Evolutionary conservation across 176 grass and related monocot species (phyloP).

Genomic region (Areca catechu): DNA sequence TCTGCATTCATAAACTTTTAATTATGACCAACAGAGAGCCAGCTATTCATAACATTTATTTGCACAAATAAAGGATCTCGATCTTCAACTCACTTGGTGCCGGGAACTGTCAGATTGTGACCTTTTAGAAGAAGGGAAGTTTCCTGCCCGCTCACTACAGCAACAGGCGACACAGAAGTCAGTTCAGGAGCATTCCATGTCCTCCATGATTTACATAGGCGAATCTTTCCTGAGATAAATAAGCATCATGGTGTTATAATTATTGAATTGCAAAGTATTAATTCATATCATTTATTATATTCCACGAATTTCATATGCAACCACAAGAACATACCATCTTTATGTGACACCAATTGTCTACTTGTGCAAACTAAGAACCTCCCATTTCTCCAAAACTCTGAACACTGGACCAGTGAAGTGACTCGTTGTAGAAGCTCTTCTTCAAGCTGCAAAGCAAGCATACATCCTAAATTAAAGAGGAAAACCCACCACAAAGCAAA

Average conservation of each 20-base stretch:
- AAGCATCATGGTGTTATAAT: not conserved
- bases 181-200: constrained; percentile 93
- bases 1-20: constrained; percentile 35
- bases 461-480: too few relatives aligned
- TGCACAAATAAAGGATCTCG: not conserved
- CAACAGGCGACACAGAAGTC: constrained; percentile 80
- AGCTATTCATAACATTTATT: not conserved
- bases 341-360: constrained; percentile 75
- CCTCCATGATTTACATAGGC: constrained; percentile 88
- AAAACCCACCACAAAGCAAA: too few relatives aligned
- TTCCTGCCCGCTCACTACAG: constrained; percentile 68
- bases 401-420: constrained; percentile 47
- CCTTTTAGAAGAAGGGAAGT: constrained; percentile 72
- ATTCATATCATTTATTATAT: too few relatives aligned
- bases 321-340: constrained; percentile 46
- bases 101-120: constrained; percentile 78
- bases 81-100: constrained; percentile 66
- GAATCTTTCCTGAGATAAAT: constrained; percentile 50
- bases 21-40: constrained; percentile 1
- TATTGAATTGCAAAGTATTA: too few relatives aligned
- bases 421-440: constrained; percentile 65
- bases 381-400: constrained; percentile 80
- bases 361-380: constrained; percentile 89
- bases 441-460: constrained; percentile 57
- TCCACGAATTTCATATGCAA: too few relatives aligned